phyloP scores from a whole-genome alignment of 2,329 filamentous ascomycete genomes.

The Incumbomyces delicatus region DNA sequence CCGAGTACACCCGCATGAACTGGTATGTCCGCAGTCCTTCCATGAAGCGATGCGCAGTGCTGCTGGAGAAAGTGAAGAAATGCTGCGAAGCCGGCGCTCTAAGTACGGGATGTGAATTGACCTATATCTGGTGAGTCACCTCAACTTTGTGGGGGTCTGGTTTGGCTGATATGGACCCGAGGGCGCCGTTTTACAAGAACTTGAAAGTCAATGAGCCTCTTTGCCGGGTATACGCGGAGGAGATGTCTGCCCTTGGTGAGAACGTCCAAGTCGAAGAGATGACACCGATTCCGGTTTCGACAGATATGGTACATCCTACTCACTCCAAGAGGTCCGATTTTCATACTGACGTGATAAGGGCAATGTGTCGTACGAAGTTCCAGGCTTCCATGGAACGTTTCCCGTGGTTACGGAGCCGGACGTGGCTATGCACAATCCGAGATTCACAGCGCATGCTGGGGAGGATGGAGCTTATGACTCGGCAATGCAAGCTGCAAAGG shows the following conservation, averaged over 20 bases:
- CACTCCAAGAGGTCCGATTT: no score
- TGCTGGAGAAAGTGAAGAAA: conserved; percentile 24
- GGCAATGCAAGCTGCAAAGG: conserved; percentile 38
- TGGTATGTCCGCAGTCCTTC: conserved; percentile 38
- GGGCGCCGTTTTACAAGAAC: conserved; percentile 9
- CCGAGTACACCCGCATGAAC: conserved; percentile 38
- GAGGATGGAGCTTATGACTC: conserved; percentile 30
- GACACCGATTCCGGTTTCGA: conserved; percentile 34
- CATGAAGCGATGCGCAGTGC: conserved; percentile 31
- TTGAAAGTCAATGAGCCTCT: conserved; percentile 25
- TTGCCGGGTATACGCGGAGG: conserved; percentile 34
- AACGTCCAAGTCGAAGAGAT: conserved; percentile 30
- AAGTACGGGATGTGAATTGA: conserved; percentile 27
- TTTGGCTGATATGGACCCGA: not conserved
- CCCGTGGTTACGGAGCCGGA: conserved; percentile 30
- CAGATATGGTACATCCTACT: conserved; percentile 31
- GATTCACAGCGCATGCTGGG: conserved; percentile 37
- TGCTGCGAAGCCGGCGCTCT: conserved; percentile 30
- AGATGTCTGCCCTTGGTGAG: conserved; percentile 34
- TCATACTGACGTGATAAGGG: conserved; percentile 20
- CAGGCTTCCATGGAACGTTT: conserved; percentile 42
- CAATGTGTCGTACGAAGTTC: conserved; percentile 40
- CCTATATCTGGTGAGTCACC: conserved; percentile 27
- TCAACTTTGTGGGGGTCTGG: conserved; percentile 31
- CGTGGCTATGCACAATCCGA: conserved; percentile 31